A percentile compares a stretch with the other conserved stretches of the same genome.
Evolutionary conservation across 1,284 basidiomycete species (phyloP).

Genomic region (Termitomyces sp.): DNA sequence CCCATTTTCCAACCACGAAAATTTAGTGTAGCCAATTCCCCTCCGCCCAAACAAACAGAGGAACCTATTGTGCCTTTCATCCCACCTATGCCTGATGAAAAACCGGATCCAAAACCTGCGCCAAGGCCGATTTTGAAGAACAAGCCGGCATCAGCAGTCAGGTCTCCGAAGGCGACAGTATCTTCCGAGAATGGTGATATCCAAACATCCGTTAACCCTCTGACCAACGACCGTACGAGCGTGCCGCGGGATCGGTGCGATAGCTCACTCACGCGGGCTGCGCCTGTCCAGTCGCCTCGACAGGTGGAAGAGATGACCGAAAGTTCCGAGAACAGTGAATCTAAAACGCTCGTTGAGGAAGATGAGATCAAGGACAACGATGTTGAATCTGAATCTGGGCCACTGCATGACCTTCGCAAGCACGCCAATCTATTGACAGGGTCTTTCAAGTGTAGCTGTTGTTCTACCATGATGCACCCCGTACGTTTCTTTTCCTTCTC

Average conservation of each 20-base stretch:
- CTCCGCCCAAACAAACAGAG: background rate
- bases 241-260: background rate
- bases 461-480: background rate
- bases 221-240: background rate
- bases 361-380: background rate
- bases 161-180: background rate
- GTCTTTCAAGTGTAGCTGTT: background rate
- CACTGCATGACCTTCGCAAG: background rate
- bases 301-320: background rate
- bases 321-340: background rate
- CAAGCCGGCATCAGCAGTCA: background rate
- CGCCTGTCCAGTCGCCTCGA: background rate
- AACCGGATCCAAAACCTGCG: background rate
- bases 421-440: background rate
- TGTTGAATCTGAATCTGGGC: background rate
- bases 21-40: background rate
- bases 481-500: background rate
- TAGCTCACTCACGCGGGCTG: background rate
- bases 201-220: background rate
- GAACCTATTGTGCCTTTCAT: background rate
- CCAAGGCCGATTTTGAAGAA: constrained; percentile 1
- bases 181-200: background rate
- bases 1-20: background rate
- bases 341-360: background rate
- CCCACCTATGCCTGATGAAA: background rate